Evolutionary conservation across 2,329 filamentous ascomycete species (phyloP).

Genomic region (Colletotrichum lupini): DNA sequence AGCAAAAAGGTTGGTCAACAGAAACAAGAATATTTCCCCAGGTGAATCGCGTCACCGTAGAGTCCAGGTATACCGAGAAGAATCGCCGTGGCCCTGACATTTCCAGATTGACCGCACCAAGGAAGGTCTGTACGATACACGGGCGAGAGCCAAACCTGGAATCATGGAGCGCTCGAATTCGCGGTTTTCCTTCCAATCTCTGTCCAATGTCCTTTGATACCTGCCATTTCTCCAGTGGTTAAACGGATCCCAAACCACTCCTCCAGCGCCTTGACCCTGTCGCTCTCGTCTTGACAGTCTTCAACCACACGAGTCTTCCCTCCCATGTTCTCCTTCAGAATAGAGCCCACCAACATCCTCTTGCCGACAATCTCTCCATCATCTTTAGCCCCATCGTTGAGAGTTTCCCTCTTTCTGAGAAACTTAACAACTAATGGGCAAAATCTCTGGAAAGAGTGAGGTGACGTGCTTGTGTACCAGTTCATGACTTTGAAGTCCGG

Average conservation of each 20-base stretch:
- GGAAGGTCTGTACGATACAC: too few relatives aligned
- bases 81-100: too few relatives aligned
- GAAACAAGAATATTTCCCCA: not conserved
- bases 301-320: conserved; percentile 61
- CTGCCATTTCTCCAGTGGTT: not conserved
- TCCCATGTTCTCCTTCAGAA: conserved; percentile 64
- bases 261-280: not conserved
- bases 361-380: conserved; percentile 61
- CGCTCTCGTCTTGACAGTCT: conserved; percentile 57
- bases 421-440: conserved; percentile 65
- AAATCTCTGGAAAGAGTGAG: conserved; percentile 64
- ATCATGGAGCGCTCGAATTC: not conserved
- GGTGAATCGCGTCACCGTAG: conserved; percentile 10
- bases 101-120: too few relatives aligned
- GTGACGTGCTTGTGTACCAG: conserved; percentile 62
- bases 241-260: not conserved
- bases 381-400: conserved; percentile 47
- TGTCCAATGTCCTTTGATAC: not conserved
- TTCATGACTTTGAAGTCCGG: conserved; percentile 72
- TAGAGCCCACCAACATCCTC: conserved; percentile 60
- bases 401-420: conserved; percentile 56
- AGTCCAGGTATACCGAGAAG: not conserved
- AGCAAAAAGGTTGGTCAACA: not conserved
- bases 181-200: too few relatives aligned
- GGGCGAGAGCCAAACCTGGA: not conserved